Conservation (phyloP, 768 basidiomycete genomes). For the Kwoniella mangroviensis region DNA sequence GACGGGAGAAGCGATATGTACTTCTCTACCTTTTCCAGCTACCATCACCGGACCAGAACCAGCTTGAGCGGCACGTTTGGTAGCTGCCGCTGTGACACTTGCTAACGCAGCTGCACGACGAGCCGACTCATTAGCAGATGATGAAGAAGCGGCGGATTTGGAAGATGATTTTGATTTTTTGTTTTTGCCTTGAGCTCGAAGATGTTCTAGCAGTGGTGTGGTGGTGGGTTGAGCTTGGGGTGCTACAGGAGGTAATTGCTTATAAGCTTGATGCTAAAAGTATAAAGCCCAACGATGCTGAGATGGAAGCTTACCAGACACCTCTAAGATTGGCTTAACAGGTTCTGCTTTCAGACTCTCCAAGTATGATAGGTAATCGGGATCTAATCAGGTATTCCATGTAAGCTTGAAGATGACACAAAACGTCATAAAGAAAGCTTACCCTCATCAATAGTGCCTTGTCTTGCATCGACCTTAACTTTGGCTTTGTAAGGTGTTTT, state of each 20-base stretch:
- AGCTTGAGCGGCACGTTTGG: slow-evolving; percentile 35
- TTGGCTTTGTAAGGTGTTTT: slow-evolving; percentile 68
- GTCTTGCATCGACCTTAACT: slow-evolving; percentile 73
- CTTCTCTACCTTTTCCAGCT: slow-evolving; percentile 48
- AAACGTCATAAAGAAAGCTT: slow-evolving; percentile 15
- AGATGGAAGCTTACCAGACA: slow-evolving; percentile 50
- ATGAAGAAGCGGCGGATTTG: slow-evolving; percentile 17
- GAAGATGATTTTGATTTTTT: slow-evolving; percentile 22
- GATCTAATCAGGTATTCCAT: slow-evolving; percentile 44
- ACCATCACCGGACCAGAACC: slow-evolving; percentile 32
- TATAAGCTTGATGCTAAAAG: background rate
- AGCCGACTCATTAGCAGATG: slow-evolving; percentile 26
- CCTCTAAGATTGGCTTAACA: slow-evolving; percentile 63
- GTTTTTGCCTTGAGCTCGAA: slow-evolving; percentile 70
- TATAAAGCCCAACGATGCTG: no score
- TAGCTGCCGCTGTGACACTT: slow-evolving; percentile 37
- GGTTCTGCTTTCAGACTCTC: slow-evolving; percentile 69
- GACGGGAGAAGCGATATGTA: slow-evolving; percentile 24
- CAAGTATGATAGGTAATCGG: slow-evolving; percentile 65
- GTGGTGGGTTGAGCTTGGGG: slow-evolving; percentile 67
- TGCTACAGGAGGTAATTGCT: slow-evolving; percentile 16
- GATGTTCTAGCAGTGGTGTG: slow-evolving; percentile 89
- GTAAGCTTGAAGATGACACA: background rate
- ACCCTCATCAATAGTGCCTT: slow-evolving; percentile 91
- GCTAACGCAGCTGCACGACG: slow-evolving; percentile 37